These are phyloP conservation scores for Nannochloropsis oceanica DNA, from an alignment of 108 stramenopile species.

Conservation along the genomic window DNA sequence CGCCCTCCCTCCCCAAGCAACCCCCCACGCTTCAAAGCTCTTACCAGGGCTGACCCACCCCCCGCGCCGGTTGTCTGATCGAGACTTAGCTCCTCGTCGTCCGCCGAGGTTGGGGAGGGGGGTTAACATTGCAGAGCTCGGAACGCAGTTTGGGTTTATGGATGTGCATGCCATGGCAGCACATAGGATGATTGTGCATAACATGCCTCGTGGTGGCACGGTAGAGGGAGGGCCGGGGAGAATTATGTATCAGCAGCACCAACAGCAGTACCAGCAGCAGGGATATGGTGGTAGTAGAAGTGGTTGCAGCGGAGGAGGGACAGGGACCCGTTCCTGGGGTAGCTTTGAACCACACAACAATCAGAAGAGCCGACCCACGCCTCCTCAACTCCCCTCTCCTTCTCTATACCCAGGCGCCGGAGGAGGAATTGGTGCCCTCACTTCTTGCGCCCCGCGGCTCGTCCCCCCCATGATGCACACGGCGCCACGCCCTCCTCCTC, in stretches of 20 bases:
- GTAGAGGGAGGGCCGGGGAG: not conserved
- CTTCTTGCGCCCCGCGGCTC: not conserved
- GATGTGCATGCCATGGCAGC: not conserved
- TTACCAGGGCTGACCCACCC: not conserved
- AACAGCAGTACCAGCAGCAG: not conserved
- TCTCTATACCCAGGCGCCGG: not conserved
- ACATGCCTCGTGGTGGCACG: not conserved
- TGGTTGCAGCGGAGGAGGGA: not conserved
- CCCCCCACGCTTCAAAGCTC: not conserved
- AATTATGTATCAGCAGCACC: not conserved
- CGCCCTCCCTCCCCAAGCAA: not conserved
- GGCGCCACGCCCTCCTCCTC: not conserved
- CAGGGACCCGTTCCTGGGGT: not conserved
- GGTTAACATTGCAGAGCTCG: not conserved
- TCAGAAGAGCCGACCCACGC: not conserved
- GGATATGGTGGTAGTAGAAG: not conserved
- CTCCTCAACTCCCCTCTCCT: not conserved
- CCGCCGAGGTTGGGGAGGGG: not conserved
- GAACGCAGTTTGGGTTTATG: not conserved
- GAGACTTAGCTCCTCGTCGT: not conserved
- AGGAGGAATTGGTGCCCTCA: not conserved
- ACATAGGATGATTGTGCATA: not conserved
- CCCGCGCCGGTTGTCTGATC: not conserved
- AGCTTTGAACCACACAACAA: not conserved
- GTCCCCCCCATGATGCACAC: not conserved